These are phyloP conservation scores for Myxozyma mucilagina DNA, from an alignment of 805 yeast genomes.

Conservation along the genomic window DNA sequence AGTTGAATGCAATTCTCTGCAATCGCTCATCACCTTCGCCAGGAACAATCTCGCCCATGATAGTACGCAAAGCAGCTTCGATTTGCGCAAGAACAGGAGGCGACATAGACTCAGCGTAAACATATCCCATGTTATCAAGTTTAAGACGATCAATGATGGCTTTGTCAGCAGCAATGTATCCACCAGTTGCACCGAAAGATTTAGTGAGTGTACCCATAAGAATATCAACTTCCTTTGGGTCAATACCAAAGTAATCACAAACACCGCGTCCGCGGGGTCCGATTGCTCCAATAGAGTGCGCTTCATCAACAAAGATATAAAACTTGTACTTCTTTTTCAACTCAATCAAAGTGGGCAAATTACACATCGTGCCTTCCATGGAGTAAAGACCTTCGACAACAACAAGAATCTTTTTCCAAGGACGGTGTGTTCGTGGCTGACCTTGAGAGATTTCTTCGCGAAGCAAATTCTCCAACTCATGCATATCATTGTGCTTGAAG, in stretches of 20 bases:
- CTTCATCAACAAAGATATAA: constrained; percentile 91
- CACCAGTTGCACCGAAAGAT: constrained; percentile 99
- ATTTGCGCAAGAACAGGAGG: constrained; percentile 92
- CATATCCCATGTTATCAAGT: constrained; percentile 67
- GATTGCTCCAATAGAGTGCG: constrained; percentile 98
- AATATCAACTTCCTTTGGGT: constrained; percentile 75
- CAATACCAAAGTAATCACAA: constrained; percentile 85
- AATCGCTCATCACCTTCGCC: constrained; percentile 92
- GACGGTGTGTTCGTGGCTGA: constrained; percentile 92
- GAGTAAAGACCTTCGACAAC: constrained; percentile 86
- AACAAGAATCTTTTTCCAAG: constrained; percentile 77
- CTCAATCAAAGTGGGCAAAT: constrained; percentile 72
- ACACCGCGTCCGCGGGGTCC: constrained; percentile 94
- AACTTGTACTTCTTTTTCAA: constrained; percentile 83
- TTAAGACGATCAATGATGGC: constrained; percentile 71
- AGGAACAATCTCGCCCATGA: constrained; percentile 79
- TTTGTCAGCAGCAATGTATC: constrained; percentile 82
- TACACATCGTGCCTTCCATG: constrained; percentile 91
- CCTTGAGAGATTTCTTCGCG: constrained; percentile 89
- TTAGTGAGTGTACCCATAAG: constrained; percentile 98
- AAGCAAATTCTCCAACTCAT: constrained; percentile 67
- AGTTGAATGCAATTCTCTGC: constrained; percentile 91
- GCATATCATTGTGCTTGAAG: constrained; percentile 82
- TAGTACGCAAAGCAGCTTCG: constrained; percentile 71
- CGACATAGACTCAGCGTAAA: constrained; percentile 72